Evolutionary conservation across 805 yeast species (phyloP).

Genomic region (Candida coquimbonensis): DNA sequence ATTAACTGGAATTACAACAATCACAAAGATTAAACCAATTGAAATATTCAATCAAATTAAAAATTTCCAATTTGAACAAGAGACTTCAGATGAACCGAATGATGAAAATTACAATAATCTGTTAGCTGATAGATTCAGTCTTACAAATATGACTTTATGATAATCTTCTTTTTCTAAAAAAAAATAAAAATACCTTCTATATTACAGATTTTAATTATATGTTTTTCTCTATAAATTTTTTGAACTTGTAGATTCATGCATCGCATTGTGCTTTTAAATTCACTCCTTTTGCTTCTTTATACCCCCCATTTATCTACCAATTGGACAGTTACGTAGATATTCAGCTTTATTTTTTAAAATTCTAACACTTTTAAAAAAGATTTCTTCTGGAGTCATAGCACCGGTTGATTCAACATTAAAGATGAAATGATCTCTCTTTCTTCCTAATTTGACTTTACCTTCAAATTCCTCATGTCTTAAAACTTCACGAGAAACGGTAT

Average conservation of each 20-base stretch:
- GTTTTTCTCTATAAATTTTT: background rate
- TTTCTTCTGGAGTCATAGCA: constrained; percentile 95
- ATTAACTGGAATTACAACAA: constrained; percentile 34
- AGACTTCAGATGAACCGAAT: background rate
- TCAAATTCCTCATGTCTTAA: constrained; percentile 87
- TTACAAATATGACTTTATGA: constrained; percentile 4
- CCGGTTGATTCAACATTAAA: constrained; percentile 94
- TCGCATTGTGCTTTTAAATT: background rate
- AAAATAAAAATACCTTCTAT: background rate
- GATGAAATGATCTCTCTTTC: constrained; percentile 87
- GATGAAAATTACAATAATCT: constrained; percentile 1
- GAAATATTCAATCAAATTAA: constrained; percentile 20
- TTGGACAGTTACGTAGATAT: constrained; percentile 71
- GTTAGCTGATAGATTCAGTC: constrained; percentile 5
- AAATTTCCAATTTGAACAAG: constrained; percentile 8
- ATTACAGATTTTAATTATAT: background rate
- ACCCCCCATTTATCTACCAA: constrained; percentile 36
- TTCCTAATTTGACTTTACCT: constrained; percentile 84
- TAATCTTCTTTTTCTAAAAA: background rate
- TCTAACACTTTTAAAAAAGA: constrained; percentile 84
- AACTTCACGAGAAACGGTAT: constrained; percentile 95
- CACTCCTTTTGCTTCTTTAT: too few relatives aligned
- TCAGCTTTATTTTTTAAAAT: constrained; percentile 81
- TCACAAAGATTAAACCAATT: constrained; percentile 30
- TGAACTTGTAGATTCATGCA: background rate